Evolutionary conservation across 169 alveolate species (phyloP).

Genomic region (Cryptosporidium sp.): DNA sequence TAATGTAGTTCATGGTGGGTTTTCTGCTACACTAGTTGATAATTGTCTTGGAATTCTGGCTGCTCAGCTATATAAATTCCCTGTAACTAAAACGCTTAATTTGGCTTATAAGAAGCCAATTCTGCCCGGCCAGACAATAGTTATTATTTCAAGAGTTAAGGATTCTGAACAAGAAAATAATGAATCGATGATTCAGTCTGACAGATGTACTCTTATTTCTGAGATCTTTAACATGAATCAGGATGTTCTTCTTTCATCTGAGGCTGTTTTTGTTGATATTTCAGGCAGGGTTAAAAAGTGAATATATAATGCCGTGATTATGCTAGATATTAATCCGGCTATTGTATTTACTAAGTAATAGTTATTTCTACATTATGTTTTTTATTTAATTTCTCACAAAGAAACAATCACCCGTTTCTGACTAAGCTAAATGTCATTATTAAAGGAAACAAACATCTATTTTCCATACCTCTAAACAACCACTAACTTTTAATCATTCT

Average conservation of each 20-base stretch:
- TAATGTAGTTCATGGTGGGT: constrained; percentile 67
- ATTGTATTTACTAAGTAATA: not conserved
- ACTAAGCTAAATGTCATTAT: not conserved
- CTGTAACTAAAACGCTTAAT: constrained; percentile 67
- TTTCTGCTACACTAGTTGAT: constrained; percentile 66
- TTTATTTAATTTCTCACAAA: not conserved
- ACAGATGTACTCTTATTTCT: constrained; percentile 47
- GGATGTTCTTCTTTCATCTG: constrained; percentile 34
- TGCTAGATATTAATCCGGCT: not conserved
- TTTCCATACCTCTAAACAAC: not conserved
- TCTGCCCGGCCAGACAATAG: constrained; percentile 27
- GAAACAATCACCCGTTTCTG: not conserved
- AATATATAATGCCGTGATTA: too few species aligned
- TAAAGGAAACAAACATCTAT: not conserved
- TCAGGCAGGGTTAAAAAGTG: constrained; percentile 9
- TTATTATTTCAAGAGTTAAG: constrained; percentile 41
- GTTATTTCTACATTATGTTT: too few species aligned
- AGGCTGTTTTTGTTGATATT: constrained; percentile 69
- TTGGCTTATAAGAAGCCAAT: constrained; percentile 62
- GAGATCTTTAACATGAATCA: constrained; percentile 35
- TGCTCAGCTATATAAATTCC: constrained; percentile 40
- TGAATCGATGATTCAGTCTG: not conserved
- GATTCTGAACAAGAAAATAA: not conserved
- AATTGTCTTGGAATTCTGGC: constrained; percentile 69
- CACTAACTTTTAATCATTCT: not conserved